Percentiles rank a stretch among this genome's conserved stretches.
phyloP scores from a whole-genome alignment of 768 basidiomycete species.

The Thelephora aurantiotincta region DNA sequence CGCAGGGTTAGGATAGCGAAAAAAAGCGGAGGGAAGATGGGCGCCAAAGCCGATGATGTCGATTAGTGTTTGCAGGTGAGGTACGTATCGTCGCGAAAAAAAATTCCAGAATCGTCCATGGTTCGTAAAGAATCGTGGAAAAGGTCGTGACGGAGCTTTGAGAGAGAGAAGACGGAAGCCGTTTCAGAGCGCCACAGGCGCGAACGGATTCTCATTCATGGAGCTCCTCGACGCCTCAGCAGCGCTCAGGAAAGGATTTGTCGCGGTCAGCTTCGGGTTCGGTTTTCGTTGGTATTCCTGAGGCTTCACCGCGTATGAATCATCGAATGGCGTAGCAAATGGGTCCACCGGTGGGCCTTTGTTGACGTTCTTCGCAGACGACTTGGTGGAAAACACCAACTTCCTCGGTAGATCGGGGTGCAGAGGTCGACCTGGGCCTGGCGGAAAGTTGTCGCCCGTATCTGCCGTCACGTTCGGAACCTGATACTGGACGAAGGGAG shows the following conservation, averaged over 20 bases:
- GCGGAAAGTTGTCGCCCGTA: constrained; percentile 8
- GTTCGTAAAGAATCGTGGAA: too few species aligned
- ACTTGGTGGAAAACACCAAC: background rate
- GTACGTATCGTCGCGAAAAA: too few species aligned
- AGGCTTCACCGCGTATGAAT: constrained; percentile 29
- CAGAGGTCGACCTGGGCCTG: constrained; percentile 18
- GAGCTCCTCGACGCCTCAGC: constrained; percentile 24
- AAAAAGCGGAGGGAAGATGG: too few species aligned
- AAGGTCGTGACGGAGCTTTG: too few species aligned
- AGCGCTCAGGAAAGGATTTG: constrained; percentile 1
- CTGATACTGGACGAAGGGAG: constrained; percentile 6
- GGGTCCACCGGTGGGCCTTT: constrained; percentile 34
- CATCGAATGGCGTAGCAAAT: constrained; percentile 72
- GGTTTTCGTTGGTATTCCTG: background rate
- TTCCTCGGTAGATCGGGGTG: constrained; percentile 26
- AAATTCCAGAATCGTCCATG: too few species aligned
- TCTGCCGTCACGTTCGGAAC: constrained; percentile 4
- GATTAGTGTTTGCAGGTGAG: too few species aligned
- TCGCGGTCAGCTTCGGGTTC: constrained; percentile 6
- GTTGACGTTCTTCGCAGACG: constrained; percentile 24
- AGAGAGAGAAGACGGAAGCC: too few species aligned
- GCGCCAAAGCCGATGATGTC: too few species aligned
- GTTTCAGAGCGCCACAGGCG: constrained; percentile 20
- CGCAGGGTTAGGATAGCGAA: too few species aligned
- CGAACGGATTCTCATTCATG: constrained; percentile 39